These are phyloP conservation scores for Vicia villosa DNA, from an alignment of 306 rosid genomes.

Conservation along the genomic window DNA sequence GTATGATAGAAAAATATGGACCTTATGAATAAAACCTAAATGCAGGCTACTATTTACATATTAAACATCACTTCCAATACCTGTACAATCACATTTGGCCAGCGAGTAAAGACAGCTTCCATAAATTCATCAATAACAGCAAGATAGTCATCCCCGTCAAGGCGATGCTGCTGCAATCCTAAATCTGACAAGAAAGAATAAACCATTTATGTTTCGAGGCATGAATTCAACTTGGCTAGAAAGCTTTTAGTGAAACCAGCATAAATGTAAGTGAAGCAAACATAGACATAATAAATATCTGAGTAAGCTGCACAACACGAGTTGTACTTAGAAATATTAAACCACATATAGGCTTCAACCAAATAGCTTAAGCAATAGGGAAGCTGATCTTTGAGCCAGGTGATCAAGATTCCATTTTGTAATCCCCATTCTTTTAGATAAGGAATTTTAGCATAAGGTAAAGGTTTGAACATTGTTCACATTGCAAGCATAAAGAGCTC, in stretches of 20 bases:
- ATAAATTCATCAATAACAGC: constrained; percentile 93
- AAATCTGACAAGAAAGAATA: constrained; percentile 57
- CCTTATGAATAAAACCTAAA: constrained; percentile 4
- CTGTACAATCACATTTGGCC: constrained; percentile 99
- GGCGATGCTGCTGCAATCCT: constrained; percentile 88
- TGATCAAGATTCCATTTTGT: constrained; percentile 2
- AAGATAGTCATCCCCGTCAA: constrained; percentile 91
- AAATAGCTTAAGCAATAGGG: constrained; percentile 6
- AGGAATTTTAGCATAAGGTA: constrained; percentile 1
- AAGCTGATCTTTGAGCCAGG: constrained; percentile 14
- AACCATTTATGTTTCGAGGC: constrained; percentile 14
- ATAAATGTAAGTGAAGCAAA: constrained; percentile 11
- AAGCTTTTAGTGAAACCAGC: constrained; percentile 13
- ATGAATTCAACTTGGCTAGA: constrained; percentile 26
- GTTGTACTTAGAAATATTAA: constrained; percentile 9
- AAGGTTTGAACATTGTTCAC: constrained; percentile 1
- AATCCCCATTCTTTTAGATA: background rate
- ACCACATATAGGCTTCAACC: constrained; percentile 20
- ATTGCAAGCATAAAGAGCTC: background rate
- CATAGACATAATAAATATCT: background rate
- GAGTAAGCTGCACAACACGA: constrained; percentile 22
- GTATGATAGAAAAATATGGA: background rate
- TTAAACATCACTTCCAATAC: constrained; percentile 45
- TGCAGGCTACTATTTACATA: constrained; percentile 9
- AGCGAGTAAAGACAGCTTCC: constrained; percentile 97